phyloP scores from a whole-genome alignment of 768 basidiomycete genomes.

The Hortiboletus flavorubellus region DNA sequence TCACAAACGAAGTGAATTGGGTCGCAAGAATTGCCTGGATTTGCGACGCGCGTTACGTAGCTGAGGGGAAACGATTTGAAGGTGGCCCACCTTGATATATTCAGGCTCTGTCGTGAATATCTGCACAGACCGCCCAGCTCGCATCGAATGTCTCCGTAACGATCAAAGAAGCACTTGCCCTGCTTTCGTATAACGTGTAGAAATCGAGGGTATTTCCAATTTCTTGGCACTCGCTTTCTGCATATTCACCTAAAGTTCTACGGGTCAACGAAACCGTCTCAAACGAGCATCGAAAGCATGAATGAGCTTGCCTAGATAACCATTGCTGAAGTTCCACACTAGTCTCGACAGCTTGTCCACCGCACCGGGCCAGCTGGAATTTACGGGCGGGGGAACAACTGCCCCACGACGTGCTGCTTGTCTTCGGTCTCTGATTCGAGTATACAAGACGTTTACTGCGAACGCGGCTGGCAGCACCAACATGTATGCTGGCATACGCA shows the following conservation, averaged over 20 bases:
- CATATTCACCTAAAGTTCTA: constrained; percentile 11
- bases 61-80: not conserved
- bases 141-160: not conserved
- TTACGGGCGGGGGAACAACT: constrained; percentile 37
- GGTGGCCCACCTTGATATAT: constrained; percentile 34
- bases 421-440: constrained; percentile 41
- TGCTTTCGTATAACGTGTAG: constrained; percentile 26
- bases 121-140: constrained; percentile 16
- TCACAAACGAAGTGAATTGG: constrained; percentile 35
- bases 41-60: not conserved
- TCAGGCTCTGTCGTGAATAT: constrained; percentile 39
- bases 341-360: constrained; percentile 43
- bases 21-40: constrained; percentile 36
- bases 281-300: not conserved
- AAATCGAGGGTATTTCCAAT: constrained; percentile 25
- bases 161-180: constrained; percentile 11
- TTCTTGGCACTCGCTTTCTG: constrained; percentile 7
- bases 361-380: constrained; percentile 42
- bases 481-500: constrained; percentile 15
- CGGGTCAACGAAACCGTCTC: not conserved
- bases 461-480: constrained; percentile 25
- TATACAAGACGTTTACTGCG: constrained; percentile 33
- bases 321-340: constrained; percentile 38
- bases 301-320: constrained; percentile 44
- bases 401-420: constrained; percentile 46